A percentile compares a stretch with the other conserved stretches of the same genome.
phyloP scores from a whole-genome alignment of 1,284 basidiomycete genomes.

The Cryptococcus hybrid region DNA sequence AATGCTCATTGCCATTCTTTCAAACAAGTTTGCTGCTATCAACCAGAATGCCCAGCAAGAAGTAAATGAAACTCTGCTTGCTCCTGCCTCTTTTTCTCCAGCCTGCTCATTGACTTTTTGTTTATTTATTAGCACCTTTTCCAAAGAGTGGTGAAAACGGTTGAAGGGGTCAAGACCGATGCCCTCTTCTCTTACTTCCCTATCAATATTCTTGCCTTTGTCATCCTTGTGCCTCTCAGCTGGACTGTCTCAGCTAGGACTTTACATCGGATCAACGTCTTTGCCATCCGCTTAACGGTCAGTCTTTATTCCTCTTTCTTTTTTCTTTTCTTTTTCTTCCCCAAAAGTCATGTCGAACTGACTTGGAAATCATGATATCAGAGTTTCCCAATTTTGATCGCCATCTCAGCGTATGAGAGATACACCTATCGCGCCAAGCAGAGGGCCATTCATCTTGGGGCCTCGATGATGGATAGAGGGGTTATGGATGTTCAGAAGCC shows the following conservation, averaged over 20 bases:
- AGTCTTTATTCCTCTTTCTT: constrained; percentile 5
- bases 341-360: neutral
- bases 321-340: neutral
- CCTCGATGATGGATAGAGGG: constrained; percentile 17
- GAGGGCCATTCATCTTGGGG: constrained; percentile 22
- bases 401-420: constrained; percentile 78
- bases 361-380: constrained; percentile 29
- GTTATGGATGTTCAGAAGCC: constrained; percentile 17
- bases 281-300: constrained; percentile 72
- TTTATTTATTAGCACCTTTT: constrained; percentile 66
- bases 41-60: constrained; percentile 72
- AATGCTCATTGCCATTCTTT: constrained; percentile 83
- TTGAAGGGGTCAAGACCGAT: constrained; percentile 86
- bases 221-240: constrained; percentile 71
- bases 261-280: constrained; percentile 75
- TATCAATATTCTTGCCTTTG: constrained; percentile 58
- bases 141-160: constrained; percentile 79
- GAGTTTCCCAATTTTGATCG: constrained; percentile 73
- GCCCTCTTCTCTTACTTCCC: constrained; percentile 88
- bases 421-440: constrained; percentile 36
- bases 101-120: neutral
- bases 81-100: constrained; percentile 1
- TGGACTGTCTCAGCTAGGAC: constrained; percentile 68
- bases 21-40: constrained; percentile 78
- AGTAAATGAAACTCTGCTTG: constrained; percentile 48